Conservation (phyloP, 805 yeast species). For the Starmerella potacharoeniae region DNA sequence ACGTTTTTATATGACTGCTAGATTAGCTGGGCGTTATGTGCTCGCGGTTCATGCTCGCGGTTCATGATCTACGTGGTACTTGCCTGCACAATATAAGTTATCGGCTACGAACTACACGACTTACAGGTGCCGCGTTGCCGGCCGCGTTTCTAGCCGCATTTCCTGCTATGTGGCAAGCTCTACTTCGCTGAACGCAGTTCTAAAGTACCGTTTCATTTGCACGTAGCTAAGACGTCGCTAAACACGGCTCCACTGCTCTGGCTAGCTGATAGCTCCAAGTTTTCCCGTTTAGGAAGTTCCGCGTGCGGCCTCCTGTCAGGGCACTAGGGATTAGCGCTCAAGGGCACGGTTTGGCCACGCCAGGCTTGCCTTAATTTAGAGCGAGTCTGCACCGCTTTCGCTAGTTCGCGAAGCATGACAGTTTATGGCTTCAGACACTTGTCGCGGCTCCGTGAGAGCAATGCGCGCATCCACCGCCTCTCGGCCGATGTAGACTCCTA, state of each 20-base stretch:
- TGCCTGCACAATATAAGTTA: too few species aligned
- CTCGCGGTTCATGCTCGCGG: neutral
- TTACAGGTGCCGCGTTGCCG: too few species aligned
- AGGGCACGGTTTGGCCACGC: neutral
- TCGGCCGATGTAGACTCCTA: conserved; percentile 3
- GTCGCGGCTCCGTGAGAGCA: conserved; percentile 4
- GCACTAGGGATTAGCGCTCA: neutral
- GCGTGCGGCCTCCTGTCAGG: neutral
- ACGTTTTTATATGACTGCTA: too few species aligned
- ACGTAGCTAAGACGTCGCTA: too few species aligned
- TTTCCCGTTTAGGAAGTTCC: neutral
- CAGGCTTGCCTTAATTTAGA: too few species aligned
- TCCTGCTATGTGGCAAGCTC: too few species aligned
- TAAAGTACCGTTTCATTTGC: too few species aligned
- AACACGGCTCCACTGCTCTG: too few species aligned
- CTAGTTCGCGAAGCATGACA: neutral
- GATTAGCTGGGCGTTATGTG: too few species aligned
- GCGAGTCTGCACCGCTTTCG: neutral
- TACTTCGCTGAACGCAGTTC: too few species aligned
- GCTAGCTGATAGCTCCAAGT: neutral
- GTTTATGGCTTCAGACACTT: conserved; percentile 4
- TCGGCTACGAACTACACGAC: too few species aligned
- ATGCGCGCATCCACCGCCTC: conserved; percentile 11
- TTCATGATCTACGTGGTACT: neutral
- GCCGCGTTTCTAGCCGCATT: too few species aligned